Base-by-base conservation (phyloP, 352 stramenopile genomes). In the Pythium volutum region DNA sequence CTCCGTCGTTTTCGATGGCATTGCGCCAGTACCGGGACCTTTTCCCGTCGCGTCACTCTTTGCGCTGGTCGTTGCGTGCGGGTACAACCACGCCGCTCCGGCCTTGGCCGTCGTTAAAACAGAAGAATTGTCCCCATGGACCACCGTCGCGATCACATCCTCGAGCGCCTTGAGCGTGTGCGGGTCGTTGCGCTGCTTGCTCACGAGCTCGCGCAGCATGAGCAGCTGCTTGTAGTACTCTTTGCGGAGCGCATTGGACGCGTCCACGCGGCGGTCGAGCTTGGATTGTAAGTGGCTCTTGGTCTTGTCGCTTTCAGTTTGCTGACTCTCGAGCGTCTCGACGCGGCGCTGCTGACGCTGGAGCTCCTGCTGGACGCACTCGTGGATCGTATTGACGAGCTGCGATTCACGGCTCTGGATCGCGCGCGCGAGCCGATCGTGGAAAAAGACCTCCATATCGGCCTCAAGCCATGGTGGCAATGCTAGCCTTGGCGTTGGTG, bases 161-260 rank as follows among this genome's bases (percentile, higher is more conserved):
- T 89, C 84, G 16, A 91, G 45, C 1, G 64, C 70, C 22, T 66
- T 67, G 46, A 89, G 54, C 33, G 76, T 79, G 3, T 72, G 73
- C 11, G 73, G 64, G 20, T 91, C 81, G 38, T 66, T 75, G 34
- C 65, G 67, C 33, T 89, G 76, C 55, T 79, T 84, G 52, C 66
- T 67, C 55, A 91, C 76, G 36, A 89, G 70, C 11, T 91, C 81
- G 15, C 79, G 76, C 57, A 91, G 70, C 77, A 89, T 78, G 11
- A 89, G 70, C 22, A 91, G 58, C 43, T 91, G 79, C 58, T 85
- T 80, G 67, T 88, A 89, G 43, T 79, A 84, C 55, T 87, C 72
- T 56, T 89, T 89, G 43, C 82, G 79, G 51, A 89, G 62, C 23
- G 66, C 70, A 42, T 88, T 85, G 62, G 77, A 88, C 52, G 88